phyloP scores from a whole-genome alignment of 345 rosid species.

The Zanthoxylum bungeanum region DNA sequence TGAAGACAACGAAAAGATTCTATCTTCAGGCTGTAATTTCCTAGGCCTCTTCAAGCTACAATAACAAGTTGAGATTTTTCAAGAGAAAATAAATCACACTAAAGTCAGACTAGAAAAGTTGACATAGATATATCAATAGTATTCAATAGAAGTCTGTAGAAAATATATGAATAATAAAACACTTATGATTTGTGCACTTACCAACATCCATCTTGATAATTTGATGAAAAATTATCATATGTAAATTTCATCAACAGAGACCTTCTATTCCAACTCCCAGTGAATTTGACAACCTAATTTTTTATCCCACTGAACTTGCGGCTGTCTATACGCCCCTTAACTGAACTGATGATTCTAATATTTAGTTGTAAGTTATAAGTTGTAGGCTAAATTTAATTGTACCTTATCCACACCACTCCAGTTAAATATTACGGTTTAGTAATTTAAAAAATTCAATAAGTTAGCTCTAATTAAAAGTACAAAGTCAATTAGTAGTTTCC shows the following conservation, averaged over 20 bases:
- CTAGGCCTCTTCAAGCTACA: constrained; percentile 90
- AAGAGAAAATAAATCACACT: neutral
- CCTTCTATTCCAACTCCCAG: neutral
- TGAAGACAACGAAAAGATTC: constrained; percentile 91
- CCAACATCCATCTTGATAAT: neutral
- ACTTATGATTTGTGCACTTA: constrained; percentile 1
- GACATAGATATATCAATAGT: neutral
- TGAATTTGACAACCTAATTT: neutral
- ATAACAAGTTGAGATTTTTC: constrained; percentile 6
- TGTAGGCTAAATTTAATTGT: neutral
- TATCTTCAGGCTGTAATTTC: constrained; percentile 95
- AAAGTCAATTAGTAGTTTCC: neutral
- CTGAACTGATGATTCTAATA: neutral
- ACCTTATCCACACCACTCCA: neutral
- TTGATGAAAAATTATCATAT: neutral
- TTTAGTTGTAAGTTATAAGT: neutral
- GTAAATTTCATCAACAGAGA: neutral
- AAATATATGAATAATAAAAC: constrained; percentile 1
- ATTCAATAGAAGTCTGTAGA: neutral
- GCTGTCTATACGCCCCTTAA: neutral
- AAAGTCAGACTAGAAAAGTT: neutral
- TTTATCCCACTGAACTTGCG: neutral
- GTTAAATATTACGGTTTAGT: neutral
- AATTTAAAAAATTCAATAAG: neutral
- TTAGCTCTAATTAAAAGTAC: neutral